Base-by-base conservation (phyloP, 768 basidiomycete species). In the Suillus bovinus region DNA sequence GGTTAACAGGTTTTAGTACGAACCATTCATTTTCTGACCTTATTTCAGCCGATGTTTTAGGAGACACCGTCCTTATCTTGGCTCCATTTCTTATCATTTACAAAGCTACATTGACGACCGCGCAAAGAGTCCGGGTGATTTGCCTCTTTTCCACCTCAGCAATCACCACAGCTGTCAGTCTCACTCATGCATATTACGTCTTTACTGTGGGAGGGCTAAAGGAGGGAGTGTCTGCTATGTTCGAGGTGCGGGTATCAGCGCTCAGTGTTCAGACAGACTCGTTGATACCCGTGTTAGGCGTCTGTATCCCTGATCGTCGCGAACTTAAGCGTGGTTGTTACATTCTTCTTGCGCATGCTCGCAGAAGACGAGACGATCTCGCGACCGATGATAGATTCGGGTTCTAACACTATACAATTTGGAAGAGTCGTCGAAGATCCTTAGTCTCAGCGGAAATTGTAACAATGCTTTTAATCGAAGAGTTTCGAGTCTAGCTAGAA, bases 321-420 rank as follows among this genome's bases (percentile, higher is more conserved):
- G 5, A 50, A 29, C 29, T 50, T 50, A 5, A 50, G 49, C 17
- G 49, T 50, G 49, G 49, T 50, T 5, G 49, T 50, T 10, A 50
- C 49, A 29, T 50, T 50, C 49, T 50, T 29, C 49, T 50, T 50
- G 49, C 27, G 49, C 27, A 50, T 50, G 49, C 49, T 50, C 27
- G 17, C 27, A 50, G 49, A 50, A 5, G 49, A 49, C 3, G 47
- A 49, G 16, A 14, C 13, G 22, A 24, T 47, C 22, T 47, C 46
- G 24, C 47, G 7, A 17, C 14, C 47, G 7, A 1, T 4, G 22
- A 4, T 8, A 1, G 24, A 27, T 8, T 49, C 24, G 3, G 22
- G 44, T 5, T 13, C 22, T 24, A 24, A 22, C 7, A 27, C 24
- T 49, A 17, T 46, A 46, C 4, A 46, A 11, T 46, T 46, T 22